Conservation (phyloP, 2,329 filamentous ascomycete genomes). For the Leptographium lundbergii region DNA sequence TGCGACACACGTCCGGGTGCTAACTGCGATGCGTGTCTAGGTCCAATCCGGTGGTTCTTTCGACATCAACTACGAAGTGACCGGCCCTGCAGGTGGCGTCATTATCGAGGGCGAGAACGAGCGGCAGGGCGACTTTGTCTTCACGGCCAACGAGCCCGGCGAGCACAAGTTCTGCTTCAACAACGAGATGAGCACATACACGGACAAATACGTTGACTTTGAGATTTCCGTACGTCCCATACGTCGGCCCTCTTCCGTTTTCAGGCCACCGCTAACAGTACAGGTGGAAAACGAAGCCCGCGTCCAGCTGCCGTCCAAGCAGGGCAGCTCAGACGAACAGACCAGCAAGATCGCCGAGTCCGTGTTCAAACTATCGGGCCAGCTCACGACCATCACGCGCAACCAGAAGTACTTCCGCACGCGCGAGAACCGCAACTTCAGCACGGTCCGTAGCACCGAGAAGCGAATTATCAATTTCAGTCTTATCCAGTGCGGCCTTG, state of each 20-base stretch:
- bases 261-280: constrained; percentile 1
- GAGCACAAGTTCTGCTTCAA: constrained; percentile 98
- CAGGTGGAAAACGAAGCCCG: constrained; percentile 86
- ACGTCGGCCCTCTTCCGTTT: neutral
- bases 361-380: constrained; percentile 85
- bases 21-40: constrained; percentile 28
- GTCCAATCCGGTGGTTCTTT: constrained; percentile 98
- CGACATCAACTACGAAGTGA: constrained; percentile 87
- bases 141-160: constrained; percentile 75
- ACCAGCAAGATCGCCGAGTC: constrained; percentile 83
- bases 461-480: constrained; percentile 94
- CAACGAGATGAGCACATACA: constrained; percentile 96
- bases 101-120: constrained; percentile 82
- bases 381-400: constrained; percentile 84
- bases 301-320: constrained; percentile 73
- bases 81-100: constrained; percentile 66
- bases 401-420: constrained; percentile 99
- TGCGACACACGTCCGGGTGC: neutral
- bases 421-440: constrained; percentile 96
- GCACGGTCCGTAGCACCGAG: constrained; percentile 93
- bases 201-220: constrained; percentile 96
- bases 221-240: constrained; percentile 67
- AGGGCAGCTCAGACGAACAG: constrained; percentile 79
- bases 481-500: constrained; percentile 80
- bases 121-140: constrained; percentile 94